Evolutionary conservation across 1,284 basidiomycete genomes (phyloP).

Genomic region (Retiboletus fuscus): DNA sequence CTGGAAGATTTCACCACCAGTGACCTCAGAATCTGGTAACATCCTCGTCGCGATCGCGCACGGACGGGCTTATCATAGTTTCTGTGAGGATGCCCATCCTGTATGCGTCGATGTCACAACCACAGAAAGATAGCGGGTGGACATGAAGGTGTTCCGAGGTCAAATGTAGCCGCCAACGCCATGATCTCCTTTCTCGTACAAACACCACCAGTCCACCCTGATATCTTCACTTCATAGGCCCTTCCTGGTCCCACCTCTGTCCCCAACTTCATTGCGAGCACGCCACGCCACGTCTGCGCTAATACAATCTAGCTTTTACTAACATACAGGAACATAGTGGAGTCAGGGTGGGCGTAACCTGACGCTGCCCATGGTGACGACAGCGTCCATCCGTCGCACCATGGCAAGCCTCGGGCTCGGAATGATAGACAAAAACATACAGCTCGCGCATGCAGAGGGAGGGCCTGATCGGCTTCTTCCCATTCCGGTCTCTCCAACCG

Average conservation of each 20-base stretch:
- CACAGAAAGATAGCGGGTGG: conserved; percentile 54
- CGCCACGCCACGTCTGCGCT: conserved; percentile 77
- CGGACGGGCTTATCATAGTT: too few relatives aligned
- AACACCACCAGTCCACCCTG: conserved; percentile 57
- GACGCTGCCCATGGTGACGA: conserved; percentile 31
- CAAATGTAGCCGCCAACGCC: conserved; percentile 27
- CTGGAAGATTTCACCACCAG: not conserved
- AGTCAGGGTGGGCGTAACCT: conserved; percentile 48
- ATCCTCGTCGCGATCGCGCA: conserved; percentile 66
- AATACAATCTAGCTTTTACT: conserved; percentile 85
- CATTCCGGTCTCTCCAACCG: too few relatives aligned
- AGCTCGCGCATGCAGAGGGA: too few relatives aligned
- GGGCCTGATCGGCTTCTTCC: too few relatives aligned
- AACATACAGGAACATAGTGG: conserved; percentile 66
- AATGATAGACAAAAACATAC: too few relatives aligned
- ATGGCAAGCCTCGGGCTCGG: too few relatives aligned
- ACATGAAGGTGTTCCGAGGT: conserved; percentile 44
- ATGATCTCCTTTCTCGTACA: conserved; percentile 58
- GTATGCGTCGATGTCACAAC: conserved; percentile 66
- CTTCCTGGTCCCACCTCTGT: conserved; percentile 60
- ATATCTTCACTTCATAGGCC: conserved; percentile 49
- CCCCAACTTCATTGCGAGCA: conserved; percentile 65
- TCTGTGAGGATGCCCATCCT: conserved; percentile 67
- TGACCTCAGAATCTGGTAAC: conserved; percentile 58
- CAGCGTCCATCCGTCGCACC: too few relatives aligned